phyloP scores from a whole-genome alignment of 208 protist genomes.

The Herpetomonas samuelpessoai region DNA sequence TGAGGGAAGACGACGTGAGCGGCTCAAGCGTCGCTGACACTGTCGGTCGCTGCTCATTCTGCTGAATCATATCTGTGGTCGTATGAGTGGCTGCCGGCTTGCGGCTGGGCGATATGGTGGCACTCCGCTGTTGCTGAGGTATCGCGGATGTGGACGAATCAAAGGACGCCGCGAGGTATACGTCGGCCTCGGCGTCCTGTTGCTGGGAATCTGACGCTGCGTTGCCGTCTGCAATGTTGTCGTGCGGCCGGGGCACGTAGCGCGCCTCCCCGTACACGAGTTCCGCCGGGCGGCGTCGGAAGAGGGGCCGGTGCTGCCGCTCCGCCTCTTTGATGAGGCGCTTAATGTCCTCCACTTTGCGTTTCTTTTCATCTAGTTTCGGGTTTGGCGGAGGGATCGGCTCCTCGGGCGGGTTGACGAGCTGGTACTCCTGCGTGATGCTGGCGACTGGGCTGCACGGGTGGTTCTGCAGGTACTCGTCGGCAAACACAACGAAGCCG shows the following conservation, averaged over 20 bases:
- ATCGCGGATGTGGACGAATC: neutral
- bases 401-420: neutral
- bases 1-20: too few species aligned
- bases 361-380: conserved; percentile 6
- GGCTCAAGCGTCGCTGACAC: too few species aligned
- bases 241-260: conserved; percentile 9
- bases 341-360: conserved; percentile 16
- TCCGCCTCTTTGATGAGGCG: conserved; percentile 19
- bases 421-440: conserved; percentile 19
- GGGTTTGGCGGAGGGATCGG: neutral
- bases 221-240: neutral
- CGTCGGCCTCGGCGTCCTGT: neutral
- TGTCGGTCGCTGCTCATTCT: too few species aligned
- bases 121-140: neutral
- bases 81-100: neutral
- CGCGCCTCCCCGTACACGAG: conserved; percentile 18
- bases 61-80: neutral
- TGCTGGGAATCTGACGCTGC: neutral
- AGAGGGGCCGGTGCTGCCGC: conserved; percentile 20
- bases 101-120: too few species aligned
- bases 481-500: conserved; percentile 26
- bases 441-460: conserved; percentile 14
- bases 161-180: neutral
- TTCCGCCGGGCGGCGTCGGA: conserved; percentile 16
- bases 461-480: conserved; percentile 22